Evolutionary conservation across 768 basidiomycete genomes (phyloP).

Genomic region (Hypsizygus marmoreus): DNA sequence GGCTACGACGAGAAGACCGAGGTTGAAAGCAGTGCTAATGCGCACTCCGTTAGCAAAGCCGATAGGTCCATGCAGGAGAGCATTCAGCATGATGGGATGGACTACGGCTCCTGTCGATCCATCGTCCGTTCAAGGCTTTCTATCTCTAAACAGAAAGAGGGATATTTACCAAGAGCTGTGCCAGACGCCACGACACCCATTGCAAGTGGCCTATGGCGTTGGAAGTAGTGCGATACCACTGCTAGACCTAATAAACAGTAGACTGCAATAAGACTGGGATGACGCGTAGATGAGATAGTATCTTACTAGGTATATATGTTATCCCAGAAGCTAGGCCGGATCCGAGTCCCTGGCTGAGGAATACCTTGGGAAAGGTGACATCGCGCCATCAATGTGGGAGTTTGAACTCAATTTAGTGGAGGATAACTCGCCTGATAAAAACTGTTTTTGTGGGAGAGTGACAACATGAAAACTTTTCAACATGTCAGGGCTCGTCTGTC

Average conservation of each 20-base stretch:
- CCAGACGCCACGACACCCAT: conserved; percentile 45
- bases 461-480: conserved; percentile 29
- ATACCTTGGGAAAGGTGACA: conserved; percentile 29
- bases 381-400: not conserved
- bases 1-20: conserved; percentile 33
- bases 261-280: not conserved
- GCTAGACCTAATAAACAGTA: conserved; percentile 33
- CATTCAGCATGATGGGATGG: conserved; percentile 63
- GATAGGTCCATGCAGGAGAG: conserved; percentile 35
- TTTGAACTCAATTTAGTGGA: not conserved
- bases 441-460: conserved; percentile 28
- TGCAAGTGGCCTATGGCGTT: conserved; percentile 47
- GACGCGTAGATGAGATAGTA: not conserved
- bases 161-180: not conserved
- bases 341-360: conserved; percentile 46
- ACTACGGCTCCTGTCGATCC: conserved; percentile 45
- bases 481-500: not conserved
- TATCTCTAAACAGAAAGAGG: not conserved
- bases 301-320: conserved; percentile 36
- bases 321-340: conserved; percentile 49
- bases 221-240: conserved; percentile 47
- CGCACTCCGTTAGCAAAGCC: conserved; percentile 43
- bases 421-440: conserved; percentile 32
- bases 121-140: not conserved
- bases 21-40: conserved; percentile 38